These are phyloP conservation scores for Bullera alba DNA, from an alignment of 768 basidiomycete species.

Conservation along the genomic window DNA sequence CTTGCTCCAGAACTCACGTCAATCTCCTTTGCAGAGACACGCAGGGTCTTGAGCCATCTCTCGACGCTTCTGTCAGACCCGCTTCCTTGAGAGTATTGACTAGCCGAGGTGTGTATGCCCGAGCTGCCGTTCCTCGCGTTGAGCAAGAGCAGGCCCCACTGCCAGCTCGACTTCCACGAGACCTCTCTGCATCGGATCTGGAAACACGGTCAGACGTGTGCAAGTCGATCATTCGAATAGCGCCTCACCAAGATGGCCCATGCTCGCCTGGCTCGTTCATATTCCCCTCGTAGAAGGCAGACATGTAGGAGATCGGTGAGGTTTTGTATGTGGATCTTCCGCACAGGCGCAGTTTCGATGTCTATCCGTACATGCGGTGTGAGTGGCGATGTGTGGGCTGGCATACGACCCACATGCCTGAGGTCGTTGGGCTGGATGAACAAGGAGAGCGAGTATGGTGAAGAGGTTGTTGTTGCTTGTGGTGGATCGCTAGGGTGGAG, in stretches of 20 bases:
- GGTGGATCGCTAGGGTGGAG: too few species aligned
- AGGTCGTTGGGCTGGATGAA: too few species aligned
- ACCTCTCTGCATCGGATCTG: slow-evolving; percentile 45
- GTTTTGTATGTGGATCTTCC: slow-evolving; percentile 42
- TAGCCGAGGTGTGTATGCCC: neutral
- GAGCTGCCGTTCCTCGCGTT: neutral
- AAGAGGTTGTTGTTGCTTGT: too few species aligned
- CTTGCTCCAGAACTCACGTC: slow-evolving; percentile 22
- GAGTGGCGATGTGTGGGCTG: slow-evolving; percentile 1
- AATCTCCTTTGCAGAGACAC: slow-evolving; percentile 25
- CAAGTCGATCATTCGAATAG: neutral
- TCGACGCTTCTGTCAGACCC: slow-evolving; percentile 25
- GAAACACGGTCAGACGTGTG: neutral
- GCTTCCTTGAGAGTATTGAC: slow-evolving; percentile 11
- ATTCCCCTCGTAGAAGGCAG: slow-evolving; percentile 31
- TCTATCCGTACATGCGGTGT: slow-evolving; percentile 9
- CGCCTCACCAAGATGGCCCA: slow-evolving; percentile 43
- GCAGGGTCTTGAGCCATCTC: slow-evolving; percentile 29
- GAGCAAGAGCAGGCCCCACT: slow-evolving; percentile 39
- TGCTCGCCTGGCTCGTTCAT: slow-evolving; percentile 27
- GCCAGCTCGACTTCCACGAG: slow-evolving; percentile 41
- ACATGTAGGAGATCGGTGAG: slow-evolving; percentile 35
- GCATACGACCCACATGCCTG: neutral
- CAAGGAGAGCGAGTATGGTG: too few species aligned
- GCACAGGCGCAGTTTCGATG: slow-evolving; percentile 11